Base-by-base conservation (phyloP, 2,329 filamentous ascomycete species). In the Xylogone sp. region DNA sequence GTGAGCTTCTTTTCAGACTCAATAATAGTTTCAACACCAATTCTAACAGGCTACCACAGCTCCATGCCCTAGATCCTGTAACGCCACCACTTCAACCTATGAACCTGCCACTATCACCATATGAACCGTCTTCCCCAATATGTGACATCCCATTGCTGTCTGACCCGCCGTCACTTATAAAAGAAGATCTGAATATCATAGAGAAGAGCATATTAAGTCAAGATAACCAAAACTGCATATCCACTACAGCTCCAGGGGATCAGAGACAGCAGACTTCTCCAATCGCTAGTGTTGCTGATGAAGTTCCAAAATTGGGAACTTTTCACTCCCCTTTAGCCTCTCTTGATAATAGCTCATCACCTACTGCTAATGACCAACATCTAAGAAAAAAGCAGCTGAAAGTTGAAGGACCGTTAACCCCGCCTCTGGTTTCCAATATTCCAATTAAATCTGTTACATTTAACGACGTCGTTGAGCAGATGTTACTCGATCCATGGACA, bases 241-340 rank as follows among this genome's bases (percentile, higher is more conserved):
- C 54, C 44, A 21, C 53, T 21, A 10, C n/a, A 13, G 10, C 18
- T 13, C 18, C 12, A 21, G 3, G 4, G 2, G 1, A 20, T 10
- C 16, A 31, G 50, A 10, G 3, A 13, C 34, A 21, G 34, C 4
- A 50, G 6, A 42, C 44, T 7, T 50, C 51, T 2, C 49, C 46
- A 3, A 34, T 50, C 4, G 51, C 51, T 7, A 43, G 43, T 2
- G 16, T 18, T 5, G 74, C 68, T 29, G 79, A 81, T 43, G 76
- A 78, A 34, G 72, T 79, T 6, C 74, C 85, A 13, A 88, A 84
- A 56, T 79, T 96, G 20, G 73, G 78, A 3, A 88, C 95, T 59
- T 73, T 97, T 29, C 62, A 58, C 34, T 51, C 53, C 2, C 52
- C 59, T 22, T 45, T 58, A 6, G 56, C 48, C 22, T 59, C 46